These are phyloP conservation scores for Coemansia biformis DNA, from an alignment of 192 early-diverging fungal species.

Conservation along the genomic window DNA sequence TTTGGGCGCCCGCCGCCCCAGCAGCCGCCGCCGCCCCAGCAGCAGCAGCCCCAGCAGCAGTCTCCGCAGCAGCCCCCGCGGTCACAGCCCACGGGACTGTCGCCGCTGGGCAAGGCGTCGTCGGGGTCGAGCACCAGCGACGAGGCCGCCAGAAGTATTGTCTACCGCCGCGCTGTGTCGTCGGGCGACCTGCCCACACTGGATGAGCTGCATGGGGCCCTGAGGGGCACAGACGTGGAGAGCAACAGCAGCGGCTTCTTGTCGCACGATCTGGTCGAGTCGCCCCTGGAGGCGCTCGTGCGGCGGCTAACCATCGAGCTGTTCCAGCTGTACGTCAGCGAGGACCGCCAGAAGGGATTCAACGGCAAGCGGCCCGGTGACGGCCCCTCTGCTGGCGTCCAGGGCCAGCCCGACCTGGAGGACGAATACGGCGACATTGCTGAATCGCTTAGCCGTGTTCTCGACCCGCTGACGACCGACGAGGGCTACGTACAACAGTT, in stretches of 20 bases:
- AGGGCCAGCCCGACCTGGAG: background rate
- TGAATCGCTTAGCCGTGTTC: constrained; percentile 16
- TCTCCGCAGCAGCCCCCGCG: background rate
- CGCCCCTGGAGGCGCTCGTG: constrained; percentile 50
- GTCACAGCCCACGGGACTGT: background rate
- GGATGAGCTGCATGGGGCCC: constrained; percentile 13
- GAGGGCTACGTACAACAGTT: constrained; percentile 49
- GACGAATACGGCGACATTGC: constrained; percentile 22
- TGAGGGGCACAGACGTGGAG: constrained; percentile 1
- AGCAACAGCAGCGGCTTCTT: constrained; percentile 25
- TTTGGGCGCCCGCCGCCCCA: constrained; percentile 30
- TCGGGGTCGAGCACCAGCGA: constrained; percentile 4
- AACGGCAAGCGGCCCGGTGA: background rate
- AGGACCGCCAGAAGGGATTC: constrained; percentile 32
- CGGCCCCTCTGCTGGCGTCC: background rate
- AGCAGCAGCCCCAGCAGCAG: constrained; percentile 1
- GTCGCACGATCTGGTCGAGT: constrained; percentile 47
- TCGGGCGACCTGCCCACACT: constrained; percentile 47
- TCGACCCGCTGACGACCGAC: constrained; percentile 11
- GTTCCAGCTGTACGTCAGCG: constrained; percentile 50
- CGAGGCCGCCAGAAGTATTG: constrained; percentile 19
- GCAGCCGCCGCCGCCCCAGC: constrained; percentile 1
- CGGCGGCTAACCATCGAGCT: constrained; percentile 48
- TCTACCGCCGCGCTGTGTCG: constrained; percentile 46
- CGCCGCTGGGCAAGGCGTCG: constrained; percentile 2